These are phyloP conservation scores for Hypoxylon fuscum DNA, from an alignment of 495 filamentous ascomycete species.

Conservation along the genomic window DNA sequence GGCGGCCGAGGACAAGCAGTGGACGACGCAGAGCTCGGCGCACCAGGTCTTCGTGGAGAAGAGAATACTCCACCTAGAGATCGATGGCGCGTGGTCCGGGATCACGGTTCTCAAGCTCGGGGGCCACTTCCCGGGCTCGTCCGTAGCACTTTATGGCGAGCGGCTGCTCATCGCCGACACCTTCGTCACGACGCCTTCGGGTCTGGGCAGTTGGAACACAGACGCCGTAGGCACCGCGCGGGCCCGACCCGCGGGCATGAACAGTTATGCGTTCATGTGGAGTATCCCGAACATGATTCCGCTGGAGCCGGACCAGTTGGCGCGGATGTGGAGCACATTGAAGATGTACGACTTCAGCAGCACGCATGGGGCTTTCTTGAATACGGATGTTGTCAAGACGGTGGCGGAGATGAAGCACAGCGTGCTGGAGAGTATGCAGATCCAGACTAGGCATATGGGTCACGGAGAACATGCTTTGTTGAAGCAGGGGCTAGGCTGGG, in stretches of 20 bases:
- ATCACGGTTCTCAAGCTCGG: slow-evolving; percentile 72
- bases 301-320: slow-evolving; percentile 64
- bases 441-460: slow-evolving; percentile 68
- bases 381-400: slow-evolving; percentile 65
- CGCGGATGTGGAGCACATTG: slow-evolving; percentile 61
- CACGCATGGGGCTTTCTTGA: slow-evolving; percentile 72
- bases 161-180: slow-evolving; percentile 77
- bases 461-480: slow-evolving; percentile 58
- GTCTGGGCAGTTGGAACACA: slow-evolving; percentile 51
- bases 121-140: slow-evolving; percentile 78
- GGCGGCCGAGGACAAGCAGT: slow-evolving; percentile 67
- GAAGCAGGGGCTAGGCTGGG: slow-evolving; percentile 39
- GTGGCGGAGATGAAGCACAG: slow-evolving; percentile 62
- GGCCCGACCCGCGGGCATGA: slow-evolving; percentile 63
- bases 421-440: slow-evolving; percentile 79
- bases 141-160: slow-evolving; percentile 66
- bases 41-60: slow-evolving; percentile 56
- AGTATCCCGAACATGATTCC: slow-evolving; percentile 84
- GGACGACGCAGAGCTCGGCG: slow-evolving; percentile 54
- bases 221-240: slow-evolving; percentile 47
- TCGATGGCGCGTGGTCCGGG: slow-evolving; percentile 57
- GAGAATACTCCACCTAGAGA: slow-evolving; percentile 43
- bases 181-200: slow-evolving; percentile 70
- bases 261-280: slow-evolving; percentile 78
- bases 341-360: slow-evolving; percentile 67